Evolutionary conservation across 2,329 filamentous ascomycete genomes (phyloP).

Genomic region (Trichoderma cornu-damae): DNA sequence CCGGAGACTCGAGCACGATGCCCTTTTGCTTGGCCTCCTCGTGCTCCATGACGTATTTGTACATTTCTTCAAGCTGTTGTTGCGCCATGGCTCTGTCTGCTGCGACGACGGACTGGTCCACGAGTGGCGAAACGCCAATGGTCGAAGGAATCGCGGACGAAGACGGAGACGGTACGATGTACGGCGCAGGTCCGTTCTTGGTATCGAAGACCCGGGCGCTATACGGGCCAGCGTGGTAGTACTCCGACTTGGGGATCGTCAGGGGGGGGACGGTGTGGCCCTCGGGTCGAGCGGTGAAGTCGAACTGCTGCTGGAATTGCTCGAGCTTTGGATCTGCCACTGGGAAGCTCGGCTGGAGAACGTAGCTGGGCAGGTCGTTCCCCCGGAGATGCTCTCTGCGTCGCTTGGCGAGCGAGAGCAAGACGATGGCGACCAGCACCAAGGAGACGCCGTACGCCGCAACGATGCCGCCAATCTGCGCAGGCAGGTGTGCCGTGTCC

Average conservation of each 20-base stretch:
- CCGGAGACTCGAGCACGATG: constrained; percentile 41
- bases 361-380: constrained; percentile 49
- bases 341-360: constrained; percentile 1
- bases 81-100: constrained; percentile 70
- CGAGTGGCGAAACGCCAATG: constrained; percentile 60
- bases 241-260: constrained; percentile 37
- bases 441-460: constrained; percentile 77
- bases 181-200: constrained; percentile 30
- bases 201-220: constrained; percentile 14
- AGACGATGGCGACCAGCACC: constrained; percentile 62
- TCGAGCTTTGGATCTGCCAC: constrained; percentile 2
- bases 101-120: constrained; percentile 72
- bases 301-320: constrained; percentile 10
- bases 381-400: constrained; percentile 48
- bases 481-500: constrained; percentile 63
- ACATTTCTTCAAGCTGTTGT: constrained; percentile 82
- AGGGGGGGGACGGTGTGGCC: constrained; percentile 50
- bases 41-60: constrained; percentile 86
- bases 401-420: constrained; percentile 56
- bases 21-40: constrained; percentile 63
- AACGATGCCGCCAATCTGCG: constrained; percentile 77
- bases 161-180: constrained; percentile 45
- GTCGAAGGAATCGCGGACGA: constrained; percentile 39
- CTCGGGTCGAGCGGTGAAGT: constrained; percentile 21
- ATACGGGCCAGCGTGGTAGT: constrained; percentile 23